phyloP scores from a whole-genome alignment of 441 rosid genomes.

The Pelargonium fulgidum region DNA sequence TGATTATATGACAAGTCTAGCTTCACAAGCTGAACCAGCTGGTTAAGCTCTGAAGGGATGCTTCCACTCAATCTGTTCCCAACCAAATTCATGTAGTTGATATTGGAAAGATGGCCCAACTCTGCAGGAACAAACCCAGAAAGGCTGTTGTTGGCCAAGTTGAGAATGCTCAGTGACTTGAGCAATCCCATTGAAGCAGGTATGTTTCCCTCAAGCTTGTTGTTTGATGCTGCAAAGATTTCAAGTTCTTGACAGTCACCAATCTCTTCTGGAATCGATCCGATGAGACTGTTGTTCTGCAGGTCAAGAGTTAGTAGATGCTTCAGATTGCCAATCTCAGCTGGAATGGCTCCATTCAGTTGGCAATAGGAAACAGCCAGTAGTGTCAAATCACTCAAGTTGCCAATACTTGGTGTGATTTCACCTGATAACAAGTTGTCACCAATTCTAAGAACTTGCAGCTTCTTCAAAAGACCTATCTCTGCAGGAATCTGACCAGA shows the following conservation, averaged over 20 bases:
- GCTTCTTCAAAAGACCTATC: constrained; percentile 47
- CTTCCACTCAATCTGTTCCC: constrained; percentile 52
- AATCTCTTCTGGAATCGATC: constrained; percentile 55
- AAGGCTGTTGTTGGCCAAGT: constrained; percentile 69
- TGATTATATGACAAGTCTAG: constrained; percentile 66
- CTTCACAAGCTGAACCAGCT: constrained; percentile 40
- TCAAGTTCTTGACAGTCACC: constrained; percentile 42
- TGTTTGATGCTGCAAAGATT: constrained; percentile 48
- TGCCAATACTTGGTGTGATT: constrained; percentile 47
- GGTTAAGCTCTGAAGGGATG: constrained; percentile 52
- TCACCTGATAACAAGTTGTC: constrained; percentile 53
- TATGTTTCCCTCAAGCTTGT: constrained; percentile 61
- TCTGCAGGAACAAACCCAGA: constrained; percentile 56
- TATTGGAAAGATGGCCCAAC: constrained; percentile 45
- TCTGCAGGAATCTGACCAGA: constrained; percentile 61
- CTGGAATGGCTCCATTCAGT: constrained; percentile 67
- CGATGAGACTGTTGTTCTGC: constrained; percentile 52
- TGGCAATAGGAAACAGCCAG: constrained; percentile 62
- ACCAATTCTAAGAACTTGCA: constrained; percentile 66
- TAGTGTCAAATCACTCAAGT: constrained; percentile 50
- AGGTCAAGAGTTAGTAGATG: constrained; percentile 39
- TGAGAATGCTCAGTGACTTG: constrained; percentile 43
- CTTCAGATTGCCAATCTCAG: constrained; percentile 63
- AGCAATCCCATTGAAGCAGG: constrained; percentile 53
- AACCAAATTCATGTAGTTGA: constrained; percentile 52